A percentile compares a stretch with the other conserved stretches of the same genome.
These are phyloP conservation scores for Porphyrellus cyaneotinctus DNA, from an alignment of 768 basidiomycete genomes.

Conservation along the genomic window DNA sequence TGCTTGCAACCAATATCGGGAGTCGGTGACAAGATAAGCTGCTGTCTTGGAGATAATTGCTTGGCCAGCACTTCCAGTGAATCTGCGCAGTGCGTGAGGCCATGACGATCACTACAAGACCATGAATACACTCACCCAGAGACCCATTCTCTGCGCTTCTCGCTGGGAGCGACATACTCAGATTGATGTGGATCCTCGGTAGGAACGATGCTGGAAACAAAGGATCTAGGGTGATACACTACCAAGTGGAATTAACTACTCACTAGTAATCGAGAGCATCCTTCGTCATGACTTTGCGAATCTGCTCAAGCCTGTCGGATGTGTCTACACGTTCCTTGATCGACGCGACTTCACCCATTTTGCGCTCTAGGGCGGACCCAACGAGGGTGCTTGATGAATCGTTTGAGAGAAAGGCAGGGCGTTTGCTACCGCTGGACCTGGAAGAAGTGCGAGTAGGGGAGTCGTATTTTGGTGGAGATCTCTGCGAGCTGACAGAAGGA, in stretches of 20 bases:
- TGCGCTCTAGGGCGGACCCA: conserved; percentile 69
- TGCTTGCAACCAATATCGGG: conserved; percentile 83
- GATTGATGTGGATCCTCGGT: conserved; percentile 81
- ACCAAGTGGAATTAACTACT: conserved; percentile 28
- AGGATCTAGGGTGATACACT: conserved; percentile 5
- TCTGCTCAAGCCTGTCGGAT: conserved; percentile 50
- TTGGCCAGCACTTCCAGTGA: conserved; percentile 63
- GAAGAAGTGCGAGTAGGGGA: conserved; percentile 37
- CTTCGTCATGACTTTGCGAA: conserved; percentile 64
- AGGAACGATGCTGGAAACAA: conserved; percentile 57
- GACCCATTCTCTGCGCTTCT: conserved; percentile 75
- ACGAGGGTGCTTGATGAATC: conserved; percentile 72
- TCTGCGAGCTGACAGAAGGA: conserved; percentile 36
- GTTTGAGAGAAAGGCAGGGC: conserved; percentile 45
- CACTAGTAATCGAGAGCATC: conserved; percentile 75
- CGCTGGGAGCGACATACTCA: conserved; percentile 73
- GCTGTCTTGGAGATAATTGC: conserved; percentile 62
- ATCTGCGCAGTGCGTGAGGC: conserved; percentile 37
- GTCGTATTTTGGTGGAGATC: conserved; percentile 31
- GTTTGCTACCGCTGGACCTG: conserved; percentile 37
- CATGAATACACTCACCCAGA: conserved; percentile 53
- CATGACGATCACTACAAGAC: conserved; percentile 23
- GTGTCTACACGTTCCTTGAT: conserved; percentile 55
- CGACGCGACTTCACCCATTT: conserved; percentile 59
- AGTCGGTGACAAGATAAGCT: conserved; percentile 76